phyloP scores from a whole-genome alignment of 306 rosid genomes.

The Rubus parviflorus region DNA sequence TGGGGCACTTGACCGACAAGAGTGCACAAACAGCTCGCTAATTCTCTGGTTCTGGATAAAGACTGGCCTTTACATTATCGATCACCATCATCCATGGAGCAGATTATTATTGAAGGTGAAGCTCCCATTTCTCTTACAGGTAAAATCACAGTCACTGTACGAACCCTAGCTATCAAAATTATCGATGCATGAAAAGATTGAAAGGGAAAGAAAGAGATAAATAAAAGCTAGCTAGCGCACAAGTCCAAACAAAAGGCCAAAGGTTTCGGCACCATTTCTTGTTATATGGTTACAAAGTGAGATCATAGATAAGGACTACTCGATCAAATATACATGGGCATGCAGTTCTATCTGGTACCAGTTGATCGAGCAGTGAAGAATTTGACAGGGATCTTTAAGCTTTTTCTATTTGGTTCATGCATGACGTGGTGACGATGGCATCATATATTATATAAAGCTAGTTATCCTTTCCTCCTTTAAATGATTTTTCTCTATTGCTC shows the following conservation, averaged over 20 bases:
- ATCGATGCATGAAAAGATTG: background rate
- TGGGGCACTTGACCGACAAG: slow-evolving; percentile 64
- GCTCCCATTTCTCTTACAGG: slow-evolving; percentile 31
- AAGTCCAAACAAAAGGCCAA: slow-evolving; percentile 31
- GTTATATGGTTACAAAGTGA: slow-evolving; percentile 22
- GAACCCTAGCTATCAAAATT: background rate
- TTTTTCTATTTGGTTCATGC: slow-evolving; percentile 42
- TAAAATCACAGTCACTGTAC: slow-evolving; percentile 21
- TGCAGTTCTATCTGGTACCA: slow-evolving; percentile 6
- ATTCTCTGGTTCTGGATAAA: slow-evolving; percentile 31
- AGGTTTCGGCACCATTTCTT: slow-evolving; percentile 39
- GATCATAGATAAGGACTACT: slow-evolving; percentile 31
- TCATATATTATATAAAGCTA: slow-evolving; percentile 36
- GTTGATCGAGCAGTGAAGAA: slow-evolving; percentile 19
- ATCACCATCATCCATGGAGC: slow-evolving; percentile 2
- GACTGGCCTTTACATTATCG: slow-evolving; percentile 18
- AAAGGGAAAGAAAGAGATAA: slow-evolving; percentile 33
- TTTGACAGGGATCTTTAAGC: slow-evolving; percentile 36
- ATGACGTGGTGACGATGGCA: slow-evolving; percentile 69
- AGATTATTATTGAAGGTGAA: slow-evolving; percentile 26
- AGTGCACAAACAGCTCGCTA: slow-evolving; percentile 39
- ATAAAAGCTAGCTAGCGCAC: slow-evolving; percentile 33
- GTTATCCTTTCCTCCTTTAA: slow-evolving; percentile 35
- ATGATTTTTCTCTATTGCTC: slow-evolving; percentile 13
- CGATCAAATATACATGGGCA: slow-evolving; percentile 10